phyloP scores from a whole-genome alignment of 2,329 filamentous ascomycete species.

The Alternaria sp. region DNA sequence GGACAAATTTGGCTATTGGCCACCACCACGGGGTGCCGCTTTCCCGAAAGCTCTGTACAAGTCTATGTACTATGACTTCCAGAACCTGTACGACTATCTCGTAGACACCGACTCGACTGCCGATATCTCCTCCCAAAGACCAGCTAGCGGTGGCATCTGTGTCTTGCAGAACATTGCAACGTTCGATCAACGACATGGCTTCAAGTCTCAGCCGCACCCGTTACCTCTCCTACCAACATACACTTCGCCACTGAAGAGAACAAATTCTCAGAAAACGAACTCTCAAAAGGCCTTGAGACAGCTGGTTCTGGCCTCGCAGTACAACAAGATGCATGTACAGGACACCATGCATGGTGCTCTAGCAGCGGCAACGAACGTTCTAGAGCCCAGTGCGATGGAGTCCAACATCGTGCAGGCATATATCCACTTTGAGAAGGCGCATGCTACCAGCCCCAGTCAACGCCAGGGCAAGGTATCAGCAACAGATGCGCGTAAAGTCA shows the following conservation, averaged over 20 bases:
- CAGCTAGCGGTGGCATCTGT: constrained; percentile 71
- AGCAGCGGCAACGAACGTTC: constrained; percentile 56
- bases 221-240: constrained; percentile 68
- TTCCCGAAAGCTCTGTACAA: constrained; percentile 66
- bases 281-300: constrained; percentile 44
- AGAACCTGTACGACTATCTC: constrained; percentile 72
- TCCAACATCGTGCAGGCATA: constrained; percentile 70
- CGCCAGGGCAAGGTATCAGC: constrained; percentile 64
- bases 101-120: constrained; percentile 66
- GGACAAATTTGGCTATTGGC: constrained; percentile 73
- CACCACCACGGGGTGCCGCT: constrained; percentile 60
- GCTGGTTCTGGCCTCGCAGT: constrained; percentile 44
- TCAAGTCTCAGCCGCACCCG: constrained; percentile 66
- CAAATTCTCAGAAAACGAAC: constrained; percentile 39
- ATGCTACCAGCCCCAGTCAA: constrained; percentile 57
- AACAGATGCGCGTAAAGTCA: constrained; percentile 74
- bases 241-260: constrained; percentile 36
- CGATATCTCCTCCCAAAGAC: constrained; percentile 58
- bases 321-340: constrained; percentile 56
- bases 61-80: constrained; percentile 72
- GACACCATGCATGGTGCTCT: constrained; percentile 61
- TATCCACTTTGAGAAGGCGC: constrained; percentile 70
- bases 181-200: constrained; percentile 69
- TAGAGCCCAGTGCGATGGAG: constrained; percentile 43
- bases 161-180: constrained; percentile 70